Conservation (phyloP, 2,329 filamentous ascomycete species). For the Akanthomyces lecanii region DNA sequence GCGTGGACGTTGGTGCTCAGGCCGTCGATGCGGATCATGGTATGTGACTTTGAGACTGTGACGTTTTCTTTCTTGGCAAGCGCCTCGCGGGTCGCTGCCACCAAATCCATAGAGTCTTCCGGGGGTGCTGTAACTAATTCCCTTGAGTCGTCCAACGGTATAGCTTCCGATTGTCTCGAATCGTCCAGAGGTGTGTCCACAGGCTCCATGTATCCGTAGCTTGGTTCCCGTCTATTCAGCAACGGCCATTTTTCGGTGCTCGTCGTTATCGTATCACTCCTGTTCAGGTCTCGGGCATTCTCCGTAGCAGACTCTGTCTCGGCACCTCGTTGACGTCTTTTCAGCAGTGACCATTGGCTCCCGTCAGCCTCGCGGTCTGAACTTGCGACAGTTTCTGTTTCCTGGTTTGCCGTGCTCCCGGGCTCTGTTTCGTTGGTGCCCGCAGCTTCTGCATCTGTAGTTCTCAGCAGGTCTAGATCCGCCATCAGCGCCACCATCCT, state of each 20-base stretch:
- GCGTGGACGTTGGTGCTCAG: constrained; percentile 57
- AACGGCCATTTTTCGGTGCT: constrained; percentile 11
- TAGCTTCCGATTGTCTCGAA: too few species aligned
- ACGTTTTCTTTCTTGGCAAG: neutral
- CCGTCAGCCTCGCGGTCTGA: neutral
- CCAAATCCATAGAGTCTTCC: neutral
- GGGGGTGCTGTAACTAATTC: neutral
- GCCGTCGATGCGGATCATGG: constrained; percentile 54
- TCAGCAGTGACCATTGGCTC: neutral
- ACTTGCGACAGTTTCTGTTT: neutral
- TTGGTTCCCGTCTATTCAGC: constrained; percentile 4
- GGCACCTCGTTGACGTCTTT: neutral
- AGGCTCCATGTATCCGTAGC: neutral
- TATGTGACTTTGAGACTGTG: neutral
- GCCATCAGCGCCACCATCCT: neutral
- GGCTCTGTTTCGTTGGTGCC: neutral
- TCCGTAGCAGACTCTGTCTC: neutral
- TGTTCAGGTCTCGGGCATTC: neutral
- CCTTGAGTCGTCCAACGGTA: neutral
- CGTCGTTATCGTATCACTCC: too few species aligned
- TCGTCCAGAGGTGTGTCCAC: neutral
- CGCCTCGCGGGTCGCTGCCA: neutral
- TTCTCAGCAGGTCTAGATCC: neutral
- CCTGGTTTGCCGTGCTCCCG: neutral
- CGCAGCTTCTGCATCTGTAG: neutral